These are phyloP conservation scores for Coemansia asiatica DNA, from an alignment of 192 early-diverging fungal genomes.

Conservation along the genomic window DNA sequence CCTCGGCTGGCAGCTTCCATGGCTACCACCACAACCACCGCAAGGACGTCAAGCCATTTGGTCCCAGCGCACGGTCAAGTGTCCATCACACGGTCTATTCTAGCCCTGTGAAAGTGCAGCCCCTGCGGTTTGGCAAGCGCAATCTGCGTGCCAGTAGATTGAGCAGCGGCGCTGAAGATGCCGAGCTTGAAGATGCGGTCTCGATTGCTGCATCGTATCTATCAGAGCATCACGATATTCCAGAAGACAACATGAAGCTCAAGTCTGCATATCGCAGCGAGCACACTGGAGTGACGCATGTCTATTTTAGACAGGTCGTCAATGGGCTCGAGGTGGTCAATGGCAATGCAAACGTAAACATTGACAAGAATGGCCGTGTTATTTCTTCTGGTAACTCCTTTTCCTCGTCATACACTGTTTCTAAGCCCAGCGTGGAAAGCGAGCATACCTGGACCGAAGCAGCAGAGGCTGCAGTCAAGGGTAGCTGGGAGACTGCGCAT, in stretches of 20 bases:
- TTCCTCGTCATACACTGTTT: conserved; percentile 1
- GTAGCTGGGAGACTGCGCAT: conserved; percentile 41
- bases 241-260: conserved; percentile 33
- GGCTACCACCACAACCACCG: conserved; percentile 45
- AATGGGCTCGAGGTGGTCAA: conserved; percentile 59
- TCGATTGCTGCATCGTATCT: conserved; percentile 40
- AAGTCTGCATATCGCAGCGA: conserved; percentile 46
- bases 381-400: conserved; percentile 31
- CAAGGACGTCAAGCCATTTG: conserved; percentile 42
- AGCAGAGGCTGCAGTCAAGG: conserved; percentile 29
- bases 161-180: conserved; percentile 12
- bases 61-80: conserved; percentile 20
- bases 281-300: conserved; percentile 60
- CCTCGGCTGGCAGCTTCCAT: conserved; percentile 39
- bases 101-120: conserved; percentile 24
- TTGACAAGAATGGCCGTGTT: conserved; percentile 24
- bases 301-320: conserved; percentile 59
- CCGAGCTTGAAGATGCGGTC: conserved; percentile 28
- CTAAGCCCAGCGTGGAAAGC: background rate
- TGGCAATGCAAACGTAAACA: conserved; percentile 59
- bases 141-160: conserved; percentile 24
- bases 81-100: conserved; percentile 42
- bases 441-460: conserved; percentile 17
- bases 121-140: conserved; percentile 19
- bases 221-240: conserved; percentile 24